Percentiles rank a stretch among this genome's conserved stretches.
These are phyloP conservation scores for Vitis hybrid DNA, from an alignment of 177 flowering plant species.

Conservation along the genomic window DNA sequence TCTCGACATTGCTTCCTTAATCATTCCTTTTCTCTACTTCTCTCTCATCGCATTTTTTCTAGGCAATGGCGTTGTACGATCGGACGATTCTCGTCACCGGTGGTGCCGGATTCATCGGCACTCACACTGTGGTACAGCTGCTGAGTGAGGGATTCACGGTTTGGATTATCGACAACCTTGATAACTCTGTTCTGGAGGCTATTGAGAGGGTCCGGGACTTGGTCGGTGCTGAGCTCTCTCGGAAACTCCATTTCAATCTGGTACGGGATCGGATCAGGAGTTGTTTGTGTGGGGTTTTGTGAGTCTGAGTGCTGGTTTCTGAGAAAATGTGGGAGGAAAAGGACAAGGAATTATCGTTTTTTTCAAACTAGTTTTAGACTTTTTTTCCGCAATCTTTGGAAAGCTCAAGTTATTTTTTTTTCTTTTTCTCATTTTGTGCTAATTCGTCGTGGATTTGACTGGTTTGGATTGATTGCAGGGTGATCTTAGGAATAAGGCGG, in stretches of 20 bases:
- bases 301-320: neutral
- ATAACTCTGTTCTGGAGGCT: constrained; percentile 73
- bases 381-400: no score
- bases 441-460: neutral
- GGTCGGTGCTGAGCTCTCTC: constrained; percentile 62
- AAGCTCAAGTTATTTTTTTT: no score
- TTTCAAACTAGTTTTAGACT: no score
- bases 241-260: constrained; percentile 58
- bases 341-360: no score
- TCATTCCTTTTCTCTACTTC: neutral
- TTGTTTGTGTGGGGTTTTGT: no score
- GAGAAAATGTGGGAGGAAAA: neutral
- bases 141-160: constrained; percentile 69
- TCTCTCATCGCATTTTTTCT: neutral
- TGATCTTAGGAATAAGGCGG: constrained; percentile 78
- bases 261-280: constrained; percentile 24
- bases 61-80: constrained; percentile 23
- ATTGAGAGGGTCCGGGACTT: constrained; percentile 61
- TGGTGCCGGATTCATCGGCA: constrained; percentile 96
- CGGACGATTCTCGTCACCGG: constrained; percentile 78
- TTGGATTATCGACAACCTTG: constrained; percentile 79
- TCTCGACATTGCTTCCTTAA: neutral
- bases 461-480: constrained; percentile 53
- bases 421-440: neutral
- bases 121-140: constrained; percentile 87